phyloP scores from a whole-genome alignment of 2,329 filamentous ascomycete species.

The Phoma herbarum region DNA sequence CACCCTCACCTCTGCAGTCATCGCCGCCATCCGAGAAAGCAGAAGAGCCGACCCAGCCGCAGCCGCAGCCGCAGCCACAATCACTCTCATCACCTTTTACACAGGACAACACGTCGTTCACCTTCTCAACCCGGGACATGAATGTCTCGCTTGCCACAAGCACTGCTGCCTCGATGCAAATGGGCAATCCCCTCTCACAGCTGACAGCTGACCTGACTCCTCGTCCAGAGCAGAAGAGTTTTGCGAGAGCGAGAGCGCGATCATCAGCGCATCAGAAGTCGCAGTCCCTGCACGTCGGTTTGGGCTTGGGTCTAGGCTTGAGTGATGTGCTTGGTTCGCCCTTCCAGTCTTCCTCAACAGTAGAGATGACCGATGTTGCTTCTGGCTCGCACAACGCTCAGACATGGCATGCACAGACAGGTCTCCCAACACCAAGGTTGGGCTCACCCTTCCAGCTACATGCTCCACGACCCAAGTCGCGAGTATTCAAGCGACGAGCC shows the following conservation, averaged over 20 bases:
- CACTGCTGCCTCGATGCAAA: constrained; percentile 62
- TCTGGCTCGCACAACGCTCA: constrained; percentile 39
- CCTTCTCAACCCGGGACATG: constrained; percentile 60
- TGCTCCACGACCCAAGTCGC: constrained; percentile 59
- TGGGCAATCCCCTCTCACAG: constrained; percentile 58
- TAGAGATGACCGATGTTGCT: constrained; percentile 30
- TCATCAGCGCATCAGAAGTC: constrained; percentile 62
- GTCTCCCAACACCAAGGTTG: constrained; percentile 41
- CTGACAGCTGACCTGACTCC: constrained; percentile 51
- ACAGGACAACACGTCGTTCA: constrained; percentile 27
- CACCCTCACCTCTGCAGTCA: constrained; percentile 65
- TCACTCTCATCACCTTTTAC: constrained; percentile 52
- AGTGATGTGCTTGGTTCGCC: constrained; percentile 55
- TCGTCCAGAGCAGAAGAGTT: constrained; percentile 49
- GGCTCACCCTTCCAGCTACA: constrained; percentile 66
- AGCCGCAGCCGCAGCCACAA: constrained; percentile 50
- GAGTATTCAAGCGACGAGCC: constrained; percentile 66
- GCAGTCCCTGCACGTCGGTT: constrained; percentile 58
- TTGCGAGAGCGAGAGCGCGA: constrained; percentile 55
- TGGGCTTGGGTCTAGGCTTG: constrained; percentile 56
- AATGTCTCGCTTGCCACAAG: constrained; percentile 61
- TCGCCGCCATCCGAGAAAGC: constrained; percentile 46
- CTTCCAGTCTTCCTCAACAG: constrained; percentile 47
- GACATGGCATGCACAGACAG: constrained; percentile 46
- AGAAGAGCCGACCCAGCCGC: constrained; percentile 8